Base-by-base conservation (phyloP, 106 monocot species). In the Phalaenopsis equestris region DNA sequence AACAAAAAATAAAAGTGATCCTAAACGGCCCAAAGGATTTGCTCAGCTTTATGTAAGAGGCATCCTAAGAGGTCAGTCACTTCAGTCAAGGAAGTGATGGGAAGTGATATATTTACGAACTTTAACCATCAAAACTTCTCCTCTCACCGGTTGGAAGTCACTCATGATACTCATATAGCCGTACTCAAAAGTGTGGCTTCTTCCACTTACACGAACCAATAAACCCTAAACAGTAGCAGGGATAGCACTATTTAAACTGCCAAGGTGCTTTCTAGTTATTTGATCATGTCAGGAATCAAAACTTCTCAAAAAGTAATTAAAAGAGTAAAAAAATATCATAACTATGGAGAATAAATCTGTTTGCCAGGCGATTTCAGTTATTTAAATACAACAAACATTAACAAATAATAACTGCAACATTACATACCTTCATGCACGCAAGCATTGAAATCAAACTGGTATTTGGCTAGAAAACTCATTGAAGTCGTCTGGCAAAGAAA, bases 401-500 rank as follows among this genome's bases (percentile, higher is more conserved):
- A 73, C 11, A 42, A 2, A 73, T 42, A 41, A 73, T 80, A 41
- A 72, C 70, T 52, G 1, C 23, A 80, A 72, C 8, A 58, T 70
- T 17, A 30, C 6, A 76, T 65, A 97, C 97, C 98, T 89, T 99
- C 88, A 82, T 84, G 82, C 80, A 99, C 83, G 75, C 91, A 99
- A 24, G 93, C 85, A 81, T 99, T 95, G 81, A 99, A 99, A 88
- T 99, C 98, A 81, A 95, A 95, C 41, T 93, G 98, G 41, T 99
- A 83, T 84, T 85, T 93, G 41, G 98, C 89, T 17, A 99, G 86
- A 80, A 99, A 99, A 76, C 89, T 86, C 17, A 94, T 85, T 41
- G 98, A 99, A 30, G 89, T 86, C 16, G 93, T 99, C 83, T 99
- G 98, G 84, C 94, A 99, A 43, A 93, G 93, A 85, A 99, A 99